phyloP scores from a whole-genome alignment of 345 rosid genomes.

The Citrus glauca region DNA sequence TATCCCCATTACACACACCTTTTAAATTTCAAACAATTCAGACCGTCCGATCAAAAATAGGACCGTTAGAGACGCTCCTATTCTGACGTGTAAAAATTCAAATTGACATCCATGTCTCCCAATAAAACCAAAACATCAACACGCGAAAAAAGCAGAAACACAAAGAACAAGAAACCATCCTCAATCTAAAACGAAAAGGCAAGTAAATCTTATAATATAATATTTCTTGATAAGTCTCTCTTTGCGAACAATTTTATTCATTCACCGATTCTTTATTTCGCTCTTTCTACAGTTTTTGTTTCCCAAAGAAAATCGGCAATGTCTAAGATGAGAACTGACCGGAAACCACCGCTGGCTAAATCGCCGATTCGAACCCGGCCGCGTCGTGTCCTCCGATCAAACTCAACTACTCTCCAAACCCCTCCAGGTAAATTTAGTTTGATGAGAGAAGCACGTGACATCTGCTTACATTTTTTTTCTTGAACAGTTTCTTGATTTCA shows the following conservation, averaged over 20 bases:
- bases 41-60: constrained; percentile 40
- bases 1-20: neutral
- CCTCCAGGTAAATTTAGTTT: constrained; percentile 50
- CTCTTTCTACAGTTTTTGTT: neutral
- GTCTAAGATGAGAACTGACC: constrained; percentile 53
- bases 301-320: constrained; percentile 12
- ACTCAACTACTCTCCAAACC: constrained; percentile 39
- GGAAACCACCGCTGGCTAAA: constrained; percentile 78
- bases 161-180: neutral
- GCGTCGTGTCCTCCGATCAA: constrained; percentile 46
- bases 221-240: neutral
- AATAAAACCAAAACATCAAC: neutral
- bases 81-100: constrained; percentile 11
- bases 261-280: neutral
- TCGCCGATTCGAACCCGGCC: constrained; percentile 66
- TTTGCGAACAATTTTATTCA: neutral
- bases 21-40: constrained; percentile 18
- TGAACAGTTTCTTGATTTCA: neutral
- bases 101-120: neutral
- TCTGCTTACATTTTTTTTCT: neutral
- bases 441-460: too few relatives aligned
- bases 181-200: neutral
- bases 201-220: neutral
- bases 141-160: neutral
- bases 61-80: constrained; percentile 52